These are phyloP conservation scores for Liquidambar formosana DNA, from an alignment of 164 flowering plant species.

Conservation along the genomic window DNA sequence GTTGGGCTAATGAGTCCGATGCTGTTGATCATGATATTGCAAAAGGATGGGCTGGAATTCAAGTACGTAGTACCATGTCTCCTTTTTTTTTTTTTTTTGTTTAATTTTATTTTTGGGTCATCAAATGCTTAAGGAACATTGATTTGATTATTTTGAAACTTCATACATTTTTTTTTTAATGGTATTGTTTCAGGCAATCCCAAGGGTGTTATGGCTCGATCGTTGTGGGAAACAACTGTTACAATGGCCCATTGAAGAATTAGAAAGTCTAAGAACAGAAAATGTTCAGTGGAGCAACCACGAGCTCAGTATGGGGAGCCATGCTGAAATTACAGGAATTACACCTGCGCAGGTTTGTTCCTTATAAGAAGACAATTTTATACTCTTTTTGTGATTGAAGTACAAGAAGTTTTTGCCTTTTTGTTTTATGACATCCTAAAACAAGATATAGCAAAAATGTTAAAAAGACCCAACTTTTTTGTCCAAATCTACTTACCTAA, in stretches of 20 bases:
- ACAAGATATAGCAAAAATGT: no score
- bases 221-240: slow-evolving; percentile 43
- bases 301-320: slow-evolving; percentile 24
- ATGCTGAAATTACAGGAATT: slow-evolving; percentile 10
- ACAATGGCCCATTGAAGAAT: slow-evolving; percentile 60
- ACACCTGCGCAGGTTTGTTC: slow-evolving; percentile 8
- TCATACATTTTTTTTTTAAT: not conserved
- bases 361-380: not conserved
- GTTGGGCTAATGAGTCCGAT: slow-evolving; percentile 38
- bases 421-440: no score
- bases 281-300: no score
- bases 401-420: no score
- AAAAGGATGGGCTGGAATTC: slow-evolving; percentile 24
- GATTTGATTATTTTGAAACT: not conserved
- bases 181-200: slow-evolving; percentile 43
- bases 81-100: not conserved
- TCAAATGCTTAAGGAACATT: no score
- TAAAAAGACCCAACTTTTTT: no score
- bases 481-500: no score
- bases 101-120: not conserved
- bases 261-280: no score
- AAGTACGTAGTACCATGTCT: no score
- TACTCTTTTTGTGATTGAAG: no score
- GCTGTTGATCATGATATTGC: slow-evolving; percentile 3
- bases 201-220: slow-evolving; percentile 53